These are phyloP conservation scores for Musa itinerans DNA, from an alignment of 176 grass and related monocot species.

Conservation along the genomic window DNA sequence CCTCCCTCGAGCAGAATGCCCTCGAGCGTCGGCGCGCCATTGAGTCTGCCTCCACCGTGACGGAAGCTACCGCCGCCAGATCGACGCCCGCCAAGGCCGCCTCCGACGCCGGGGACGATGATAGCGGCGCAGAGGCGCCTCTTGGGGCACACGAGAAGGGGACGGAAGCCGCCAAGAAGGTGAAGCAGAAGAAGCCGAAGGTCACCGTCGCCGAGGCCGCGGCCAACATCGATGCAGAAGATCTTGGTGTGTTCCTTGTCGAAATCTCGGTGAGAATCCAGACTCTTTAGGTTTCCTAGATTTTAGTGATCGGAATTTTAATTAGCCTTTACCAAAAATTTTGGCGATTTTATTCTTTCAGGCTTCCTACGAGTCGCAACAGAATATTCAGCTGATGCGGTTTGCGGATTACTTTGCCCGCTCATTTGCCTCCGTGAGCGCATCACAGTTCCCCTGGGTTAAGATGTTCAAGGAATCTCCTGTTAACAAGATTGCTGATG, in stretches of 20 bases:
- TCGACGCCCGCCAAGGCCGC: neutral
- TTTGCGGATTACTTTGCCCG: constrained; percentile 92
- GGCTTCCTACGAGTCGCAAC: constrained; percentile 68
- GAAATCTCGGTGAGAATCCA: constrained; percentile 55
- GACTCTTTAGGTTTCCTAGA: constrained; percentile 33
- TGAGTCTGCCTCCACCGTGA: constrained; percentile 37
- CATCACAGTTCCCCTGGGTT: constrained; percentile 65
- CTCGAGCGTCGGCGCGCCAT: constrained; percentile 75
- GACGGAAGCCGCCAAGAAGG: constrained; percentile 34
- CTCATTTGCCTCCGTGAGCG: constrained; percentile 52
- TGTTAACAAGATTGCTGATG: constrained; percentile 67
- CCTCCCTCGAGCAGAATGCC: constrained; percentile 61
- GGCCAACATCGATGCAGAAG: constrained; percentile 47
- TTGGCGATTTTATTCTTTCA: constrained; percentile 13
- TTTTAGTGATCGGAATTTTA: constrained; percentile 19
- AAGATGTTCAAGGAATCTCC: constrained; percentile 94
- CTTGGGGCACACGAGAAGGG: constrained; percentile 31
- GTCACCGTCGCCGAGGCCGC: constrained; percentile 70
- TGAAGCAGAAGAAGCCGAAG: constrained; percentile 76
- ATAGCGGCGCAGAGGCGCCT: constrained; percentile 12
- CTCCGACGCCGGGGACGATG: constrained; percentile 58
- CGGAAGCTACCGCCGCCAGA: constrained; percentile 3
- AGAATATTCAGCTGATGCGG: constrained; percentile 91
- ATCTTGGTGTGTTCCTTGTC: constrained; percentile 51
- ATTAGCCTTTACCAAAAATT: constrained; percentile 11